phyloP scores from a whole-genome alignment of 1,284 basidiomycete genomes.

The Tilletia setariae region DNA sequence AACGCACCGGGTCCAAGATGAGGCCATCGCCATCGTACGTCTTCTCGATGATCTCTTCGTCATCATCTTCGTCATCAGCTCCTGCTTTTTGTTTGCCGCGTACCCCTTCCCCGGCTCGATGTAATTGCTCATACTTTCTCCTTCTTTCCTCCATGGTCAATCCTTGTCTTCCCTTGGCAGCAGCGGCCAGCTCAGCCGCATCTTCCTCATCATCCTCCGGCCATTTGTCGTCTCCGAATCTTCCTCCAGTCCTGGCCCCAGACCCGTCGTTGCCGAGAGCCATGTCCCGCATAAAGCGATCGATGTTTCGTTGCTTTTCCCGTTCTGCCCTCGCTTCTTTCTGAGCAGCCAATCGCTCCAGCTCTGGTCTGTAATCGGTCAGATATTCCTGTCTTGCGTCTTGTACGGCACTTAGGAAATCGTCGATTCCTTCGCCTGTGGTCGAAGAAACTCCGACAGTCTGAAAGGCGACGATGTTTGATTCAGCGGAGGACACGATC shows the following conservation, averaged over 20 bases:
- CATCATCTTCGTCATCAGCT: conserved; percentile 18
- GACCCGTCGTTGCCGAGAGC: conserved; percentile 48
- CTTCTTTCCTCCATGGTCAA: conserved; percentile 9
- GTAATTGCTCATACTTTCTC: conserved; percentile 11
- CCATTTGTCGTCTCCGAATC: conserved; percentile 51
- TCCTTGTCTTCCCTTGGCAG: conserved; percentile 2
- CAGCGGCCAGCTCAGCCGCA: conserved; percentile 16
- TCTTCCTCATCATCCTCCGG: conserved; percentile 13
- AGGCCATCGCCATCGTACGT: conserved; percentile 52
- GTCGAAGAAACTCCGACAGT: conserved; percentile 92
- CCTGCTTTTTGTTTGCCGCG: conserved; percentile 6
- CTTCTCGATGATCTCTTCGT: conserved; percentile 32
- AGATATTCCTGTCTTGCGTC: conserved; percentile 78
- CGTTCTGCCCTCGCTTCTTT: conserved; percentile 57
- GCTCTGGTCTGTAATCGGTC: conserved; percentile 87
- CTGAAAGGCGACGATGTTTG: conserved; percentile 56
- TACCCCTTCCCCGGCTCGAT: too few relatives aligned
- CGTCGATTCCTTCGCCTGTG: conserved; percentile 86
- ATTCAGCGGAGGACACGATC: neutral
- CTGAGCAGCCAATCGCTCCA: conserved; percentile 66
- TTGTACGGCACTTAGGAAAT: conserved; percentile 87
- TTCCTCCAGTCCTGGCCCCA: conserved; percentile 21
- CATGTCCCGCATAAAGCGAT: conserved; percentile 80
- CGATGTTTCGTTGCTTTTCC: conserved; percentile 68
- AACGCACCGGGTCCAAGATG: conserved; percentile 45